Conservation (phyloP, 23 red algal genomes). For the Gracilaria caudata region DNA sequence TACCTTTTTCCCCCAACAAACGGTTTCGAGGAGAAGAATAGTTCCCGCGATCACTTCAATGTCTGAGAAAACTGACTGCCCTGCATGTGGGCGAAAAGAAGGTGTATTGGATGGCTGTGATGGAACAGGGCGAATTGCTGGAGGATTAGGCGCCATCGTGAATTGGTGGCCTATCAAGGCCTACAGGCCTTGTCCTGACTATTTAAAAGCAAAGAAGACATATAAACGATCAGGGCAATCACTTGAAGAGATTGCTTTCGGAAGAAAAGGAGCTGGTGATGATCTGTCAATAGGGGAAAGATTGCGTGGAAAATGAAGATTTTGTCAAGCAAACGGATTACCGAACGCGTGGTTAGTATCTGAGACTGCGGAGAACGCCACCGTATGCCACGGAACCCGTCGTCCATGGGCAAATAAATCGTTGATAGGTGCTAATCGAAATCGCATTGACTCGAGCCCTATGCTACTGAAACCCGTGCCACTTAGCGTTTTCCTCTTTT, state of each 20-base stretch:
- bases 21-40: not conserved
- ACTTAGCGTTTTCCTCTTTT: too few species aligned
- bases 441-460: too few species aligned
- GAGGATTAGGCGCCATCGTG: conserved; percentile 81
- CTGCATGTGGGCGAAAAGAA: conserved; percentile 43
- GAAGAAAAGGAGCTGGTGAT: conserved; percentile 65
- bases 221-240: conserved; percentile 84
- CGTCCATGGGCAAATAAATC: too few species aligned
- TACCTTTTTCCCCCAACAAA: not conserved
- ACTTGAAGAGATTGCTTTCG: conserved; percentile 86
- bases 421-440: too few species aligned
- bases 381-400: too few species aligned
- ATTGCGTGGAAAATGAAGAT: conserved; percentile 40
- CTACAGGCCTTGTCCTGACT: conserved; percentile 83
- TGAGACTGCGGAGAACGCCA: not conserved
- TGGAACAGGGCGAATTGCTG: conserved; percentile 74
- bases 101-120: conserved; percentile 67
- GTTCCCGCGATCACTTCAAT: conserved; percentile 8
- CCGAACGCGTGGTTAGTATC: not conserved
- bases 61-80: conserved; percentile 20
- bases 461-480: too few species aligned
- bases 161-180: conserved; percentile 93
- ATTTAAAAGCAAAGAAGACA: conserved; percentile 68
- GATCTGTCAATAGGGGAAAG: conserved; percentile 67
- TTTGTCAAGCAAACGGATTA: not conserved